phyloP scores from a whole-genome alignment of 148 eudicot species.

The Beta vulgaris region DNA sequence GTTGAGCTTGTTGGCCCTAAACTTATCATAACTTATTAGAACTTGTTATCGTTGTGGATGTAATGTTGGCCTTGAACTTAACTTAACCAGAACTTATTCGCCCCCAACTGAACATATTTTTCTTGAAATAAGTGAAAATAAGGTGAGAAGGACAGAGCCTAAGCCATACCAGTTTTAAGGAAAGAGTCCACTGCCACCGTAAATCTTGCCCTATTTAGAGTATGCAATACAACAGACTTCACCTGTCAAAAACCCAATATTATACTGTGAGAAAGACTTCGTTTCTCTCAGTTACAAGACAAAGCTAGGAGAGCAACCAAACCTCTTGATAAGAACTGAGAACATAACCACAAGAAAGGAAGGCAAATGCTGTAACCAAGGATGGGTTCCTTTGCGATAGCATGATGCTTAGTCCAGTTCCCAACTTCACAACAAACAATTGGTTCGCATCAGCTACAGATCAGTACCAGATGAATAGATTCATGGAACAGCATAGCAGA shows the following conservation, averaged over 20 bases:
- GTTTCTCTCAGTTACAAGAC: neutral
- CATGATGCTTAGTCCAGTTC: constrained; percentile 94
- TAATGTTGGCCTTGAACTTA: too few species aligned
- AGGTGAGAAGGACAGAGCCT: too few species aligned
- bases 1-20: too few species aligned
- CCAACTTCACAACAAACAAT: constrained; percentile 54
- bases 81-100: too few species aligned
- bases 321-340: constrained; percentile 97
- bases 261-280: constrained; percentile 21
- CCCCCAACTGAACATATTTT: too few species aligned
- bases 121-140: too few species aligned
- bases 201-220: constrained; percentile 86
- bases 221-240: constrained; percentile 83
- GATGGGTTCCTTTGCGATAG: constrained; percentile 82
- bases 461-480: constrained; percentile 1
- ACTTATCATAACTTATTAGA: too few species aligned
- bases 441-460: constrained; percentile 18
- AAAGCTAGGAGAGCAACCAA: constrained; percentile 12
- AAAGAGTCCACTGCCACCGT: constrained; percentile 87
- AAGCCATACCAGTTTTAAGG: constrained; percentile 67
- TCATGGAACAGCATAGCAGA: neutral
- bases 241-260: constrained; percentile 47
- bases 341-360: constrained; percentile 93
- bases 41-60: too few species aligned
- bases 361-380: constrained; percentile 65